A percentile compares a stretch with the other conserved stretches of the same genome.
These are phyloP conservation scores for Puccinia polysora DNA, from an alignment of 1,284 basidiomycete species.

Conservation along the genomic window DNA sequence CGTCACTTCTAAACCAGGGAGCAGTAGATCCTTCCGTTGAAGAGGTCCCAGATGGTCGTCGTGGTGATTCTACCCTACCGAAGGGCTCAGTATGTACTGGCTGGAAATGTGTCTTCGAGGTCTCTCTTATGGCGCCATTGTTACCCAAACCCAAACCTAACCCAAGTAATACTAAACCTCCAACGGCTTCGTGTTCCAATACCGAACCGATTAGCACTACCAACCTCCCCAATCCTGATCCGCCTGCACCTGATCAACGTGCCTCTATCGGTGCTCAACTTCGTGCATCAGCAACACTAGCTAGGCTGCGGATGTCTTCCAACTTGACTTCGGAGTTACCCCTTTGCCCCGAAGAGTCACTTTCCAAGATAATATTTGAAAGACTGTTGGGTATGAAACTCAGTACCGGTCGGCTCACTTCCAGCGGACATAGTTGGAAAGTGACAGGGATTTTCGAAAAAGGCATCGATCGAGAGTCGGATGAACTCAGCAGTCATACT, in stretches of 20 bases:
- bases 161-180: no score
- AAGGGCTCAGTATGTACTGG: background rate
- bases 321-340: conserved; percentile 35
- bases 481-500: background rate
- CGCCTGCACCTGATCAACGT: background rate
- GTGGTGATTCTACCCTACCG: background rate
- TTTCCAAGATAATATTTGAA: conserved; percentile 39
- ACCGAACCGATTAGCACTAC: no score
- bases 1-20: conserved; percentile 24
- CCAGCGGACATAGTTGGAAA: conserved; percentile 38
- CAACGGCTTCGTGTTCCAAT: no score
- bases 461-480: conserved; percentile 18
- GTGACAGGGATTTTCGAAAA: conserved; percentile 39
- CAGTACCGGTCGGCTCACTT: conserved; percentile 31
- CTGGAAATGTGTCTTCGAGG: conserved; percentile 41
- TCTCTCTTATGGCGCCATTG: conserved; percentile 24
- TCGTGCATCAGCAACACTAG: conserved; percentile 17
- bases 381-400: conserved; percentile 34
- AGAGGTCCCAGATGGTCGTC: conserved; percentile 45
- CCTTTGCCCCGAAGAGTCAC: conserved; percentile 36
- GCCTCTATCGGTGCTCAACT: background rate
- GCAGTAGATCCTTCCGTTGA: conserved; percentile 51
- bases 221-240: background rate
- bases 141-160: background rate
- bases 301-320: conserved; percentile 30